Percentiles rank a stretch among this genome's conserved stretches.
Conservation (phyloP, 2,329 filamentous ascomycete species). For the Fusarium illudens region DNA sequence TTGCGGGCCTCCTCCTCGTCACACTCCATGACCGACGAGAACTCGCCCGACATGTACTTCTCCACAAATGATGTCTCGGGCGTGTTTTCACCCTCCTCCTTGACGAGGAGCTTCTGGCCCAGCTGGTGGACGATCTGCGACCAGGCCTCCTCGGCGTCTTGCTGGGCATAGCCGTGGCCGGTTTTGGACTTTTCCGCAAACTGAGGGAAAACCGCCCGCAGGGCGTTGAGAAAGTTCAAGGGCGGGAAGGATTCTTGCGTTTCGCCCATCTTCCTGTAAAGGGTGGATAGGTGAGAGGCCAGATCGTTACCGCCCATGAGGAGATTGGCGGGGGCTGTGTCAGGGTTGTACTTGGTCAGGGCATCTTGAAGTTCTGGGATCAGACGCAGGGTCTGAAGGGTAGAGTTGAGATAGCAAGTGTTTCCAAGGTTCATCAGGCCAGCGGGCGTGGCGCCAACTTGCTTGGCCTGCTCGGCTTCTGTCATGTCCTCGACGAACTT, state of each 20-base stretch:
- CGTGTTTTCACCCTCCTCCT: slow-evolving; percentile 58
- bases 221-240: slow-evolving; percentile 79
- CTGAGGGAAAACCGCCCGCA: slow-evolving; percentile 85
- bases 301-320: slow-evolving; percentile 67
- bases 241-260: slow-evolving; percentile 90
- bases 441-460: slow-evolving; percentile 84
- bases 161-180: slow-evolving; percentile 89
- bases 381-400: slow-evolving; percentile 86
- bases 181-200: slow-evolving; percentile 90
- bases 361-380: slow-evolving; percentile 91
- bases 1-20: slow-evolving; percentile 82
- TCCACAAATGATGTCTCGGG: slow-evolving; percentile 79
- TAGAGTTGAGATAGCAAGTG: slow-evolving; percentile 98
- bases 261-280: slow-evolving; percentile 89
- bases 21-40: slow-evolving; percentile 81
- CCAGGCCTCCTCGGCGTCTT: slow-evolving; percentile 98
- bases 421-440: slow-evolving; percentile 94
- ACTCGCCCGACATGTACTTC: slow-evolving; percentile 86
- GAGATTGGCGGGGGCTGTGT: slow-evolving; percentile 54
- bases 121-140: slow-evolving; percentile 91
- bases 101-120: slow-evolving; percentile 77
- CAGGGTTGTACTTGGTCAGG: slow-evolving; percentile 66
- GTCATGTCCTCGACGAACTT: slow-evolving; percentile 99
- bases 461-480: slow-evolving; percentile 85
- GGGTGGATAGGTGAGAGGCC: slow-evolving; percentile 77